Percentiles rank a stretch among this genome's conserved stretches.
Evolutionary conservation across 768 basidiomycete genomes (phyloP).

Genomic region (Pholiota conissans): DNA sequence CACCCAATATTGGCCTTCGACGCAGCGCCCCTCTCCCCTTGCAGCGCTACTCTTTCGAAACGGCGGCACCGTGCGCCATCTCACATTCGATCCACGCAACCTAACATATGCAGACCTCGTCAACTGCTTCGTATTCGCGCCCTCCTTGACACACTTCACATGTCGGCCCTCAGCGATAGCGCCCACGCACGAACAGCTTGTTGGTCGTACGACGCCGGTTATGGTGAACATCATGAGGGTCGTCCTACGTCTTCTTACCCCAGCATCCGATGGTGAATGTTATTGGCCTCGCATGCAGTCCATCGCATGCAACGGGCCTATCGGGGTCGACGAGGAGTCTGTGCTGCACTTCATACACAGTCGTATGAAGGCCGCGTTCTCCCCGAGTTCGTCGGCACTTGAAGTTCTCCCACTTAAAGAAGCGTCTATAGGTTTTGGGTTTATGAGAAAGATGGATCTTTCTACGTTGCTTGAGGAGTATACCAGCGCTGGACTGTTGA

Average conservation of each 20-base stretch:
- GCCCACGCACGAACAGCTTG: too few relatives aligned
- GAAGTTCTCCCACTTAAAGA: background rate
- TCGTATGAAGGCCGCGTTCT: background rate
- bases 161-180: background rate
- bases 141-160: background rate
- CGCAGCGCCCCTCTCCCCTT: slow-evolving; percentile 1
- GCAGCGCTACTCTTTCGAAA: slow-evolving; percentile 4
- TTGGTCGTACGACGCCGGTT: background rate
- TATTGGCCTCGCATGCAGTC: background rate
- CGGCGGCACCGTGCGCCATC: background rate
- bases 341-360: background rate
- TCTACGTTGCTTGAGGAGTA: background rate
- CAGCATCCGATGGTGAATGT: background rate
- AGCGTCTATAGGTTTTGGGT: background rate
- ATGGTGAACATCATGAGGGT: background rate
- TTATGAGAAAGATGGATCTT: background rate
- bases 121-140: background rate
- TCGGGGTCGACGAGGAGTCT: background rate
- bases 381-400: background rate
- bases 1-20: background rate
- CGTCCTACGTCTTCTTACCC: background rate
- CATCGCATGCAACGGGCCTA: background rate
- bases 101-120: background rate
- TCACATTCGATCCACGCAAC: background rate
- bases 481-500: background rate